These are phyloP conservation scores for Zymoseptoria brevis DNA, from an alignment of 2,329 filamentous ascomycete genomes.

Conservation along the genomic window DNA sequence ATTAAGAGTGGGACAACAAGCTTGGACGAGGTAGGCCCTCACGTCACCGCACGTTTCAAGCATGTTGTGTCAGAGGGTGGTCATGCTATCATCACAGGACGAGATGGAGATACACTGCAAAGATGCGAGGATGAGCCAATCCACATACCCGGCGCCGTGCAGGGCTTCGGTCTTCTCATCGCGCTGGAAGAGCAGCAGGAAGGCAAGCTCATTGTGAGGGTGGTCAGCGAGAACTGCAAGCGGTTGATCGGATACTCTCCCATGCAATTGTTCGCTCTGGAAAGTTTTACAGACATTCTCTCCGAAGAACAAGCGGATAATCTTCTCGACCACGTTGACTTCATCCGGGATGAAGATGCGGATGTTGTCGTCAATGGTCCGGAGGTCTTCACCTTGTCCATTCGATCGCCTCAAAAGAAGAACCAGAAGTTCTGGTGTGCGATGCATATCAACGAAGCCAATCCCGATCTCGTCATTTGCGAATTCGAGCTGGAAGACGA, in stretches of 20 bases:
- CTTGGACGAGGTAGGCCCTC: conserved; percentile 36
- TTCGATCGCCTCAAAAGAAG: conserved; percentile 51
- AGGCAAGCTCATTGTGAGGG: conserved; percentile 60
- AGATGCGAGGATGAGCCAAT: conserved; percentile 88
- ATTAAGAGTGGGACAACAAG: conserved; percentile 30
- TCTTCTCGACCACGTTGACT: conserved; percentile 77
- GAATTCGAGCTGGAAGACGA: conserved; percentile 87
- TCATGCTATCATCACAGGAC: conserved; percentile 74
- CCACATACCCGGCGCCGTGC: conserved; percentile 73
- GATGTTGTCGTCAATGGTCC: conserved; percentile 70
- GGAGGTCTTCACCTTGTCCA: conserved; percentile 73
- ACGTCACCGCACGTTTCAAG: conserved; percentile 67
- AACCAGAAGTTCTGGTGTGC: conserved; percentile 76
- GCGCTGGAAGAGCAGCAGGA: conserved; percentile 63
- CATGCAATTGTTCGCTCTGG: conserved; percentile 62
- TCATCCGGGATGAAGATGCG: conserved; percentile 73
- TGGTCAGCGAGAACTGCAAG: conserved; percentile 75
- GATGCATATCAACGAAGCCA: conserved; percentile 63
- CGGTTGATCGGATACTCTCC: conserved; percentile 70
- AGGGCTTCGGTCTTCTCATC: conserved; percentile 70
- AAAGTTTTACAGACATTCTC: conserved; percentile 74
- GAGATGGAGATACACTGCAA: conserved; percentile 62
- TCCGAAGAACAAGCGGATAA: conserved; percentile 78
- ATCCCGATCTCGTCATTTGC: conserved; percentile 68
- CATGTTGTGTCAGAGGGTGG: conserved; percentile 69